A percentile compares a stretch with the other conserved stretches of the same genome.
Evolutionary conservation across 169 alveolate genomes (phyloP).

Genomic region (Plasmodium coatneyi): DNA sequence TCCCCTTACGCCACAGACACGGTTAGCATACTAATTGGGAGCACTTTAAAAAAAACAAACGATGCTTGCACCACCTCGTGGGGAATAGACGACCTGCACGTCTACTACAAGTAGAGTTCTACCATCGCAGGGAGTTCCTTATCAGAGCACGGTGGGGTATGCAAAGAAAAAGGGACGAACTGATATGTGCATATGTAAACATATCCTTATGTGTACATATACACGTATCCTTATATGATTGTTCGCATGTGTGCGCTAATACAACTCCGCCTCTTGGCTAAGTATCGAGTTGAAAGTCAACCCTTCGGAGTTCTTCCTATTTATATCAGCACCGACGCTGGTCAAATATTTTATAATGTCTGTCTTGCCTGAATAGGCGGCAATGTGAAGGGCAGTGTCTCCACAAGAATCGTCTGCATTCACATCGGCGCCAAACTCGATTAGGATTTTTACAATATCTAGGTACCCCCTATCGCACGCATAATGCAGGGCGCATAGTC

Average conservation of each 20-base stretch:
- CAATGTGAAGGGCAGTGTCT: conserved; percentile 47
- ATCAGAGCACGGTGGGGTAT: neutral
- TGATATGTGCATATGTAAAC: neutral
- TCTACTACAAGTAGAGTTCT: conserved; percentile 72
- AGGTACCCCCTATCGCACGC: conserved; percentile 80
- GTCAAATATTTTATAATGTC: conserved; percentile 24
- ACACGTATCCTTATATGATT: too few species aligned
- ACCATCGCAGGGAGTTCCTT: neutral
- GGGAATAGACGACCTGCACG: conserved; percentile 87
- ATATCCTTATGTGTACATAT: neutral
- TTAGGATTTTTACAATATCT: conserved; percentile 65
- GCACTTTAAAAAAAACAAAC: conserved; percentile 76
- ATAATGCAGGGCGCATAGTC: conserved; percentile 77
- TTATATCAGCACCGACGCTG: conserved; percentile 34
- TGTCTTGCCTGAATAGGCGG: conserved; percentile 35
- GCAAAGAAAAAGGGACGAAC: neutral
- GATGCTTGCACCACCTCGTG: conserved; percentile 87
- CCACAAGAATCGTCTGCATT: conserved; percentile 67
- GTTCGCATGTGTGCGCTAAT: neutral
- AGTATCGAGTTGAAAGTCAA: conserved; percentile 11
- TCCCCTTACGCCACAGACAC: conserved; percentile 15
- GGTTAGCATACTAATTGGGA: conserved; percentile 73
- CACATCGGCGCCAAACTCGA: conserved; percentile 72
- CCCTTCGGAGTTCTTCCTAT: conserved; percentile 49
- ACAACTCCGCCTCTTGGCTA: neutral